Evolutionary conservation across 495 filamentous ascomycete genomes (phyloP).

Genomic region (Clavariopsis aquatica): DNA sequence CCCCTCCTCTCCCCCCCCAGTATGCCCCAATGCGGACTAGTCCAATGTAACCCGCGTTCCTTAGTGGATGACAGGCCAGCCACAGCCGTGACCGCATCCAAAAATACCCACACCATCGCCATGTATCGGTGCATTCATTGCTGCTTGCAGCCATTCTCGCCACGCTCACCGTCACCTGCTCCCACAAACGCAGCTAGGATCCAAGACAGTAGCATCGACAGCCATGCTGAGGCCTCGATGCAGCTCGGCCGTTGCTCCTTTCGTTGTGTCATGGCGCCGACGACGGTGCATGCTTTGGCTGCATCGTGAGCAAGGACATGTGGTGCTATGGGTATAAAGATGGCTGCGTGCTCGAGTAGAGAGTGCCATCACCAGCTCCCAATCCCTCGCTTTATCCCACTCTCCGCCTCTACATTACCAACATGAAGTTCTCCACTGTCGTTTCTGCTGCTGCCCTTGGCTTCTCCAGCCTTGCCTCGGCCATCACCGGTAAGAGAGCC

Average conservation of each 20-base stretch:
- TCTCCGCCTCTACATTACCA: slow-evolving; percentile 31
- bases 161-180: slow-evolving; percentile 23
- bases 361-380: slow-evolving; percentile 9
- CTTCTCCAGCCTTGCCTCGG: slow-evolving; percentile 46
- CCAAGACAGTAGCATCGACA: slow-evolving; percentile 21
- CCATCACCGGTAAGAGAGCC: slow-evolving; percentile 38
- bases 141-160: slow-evolving; percentile 1
- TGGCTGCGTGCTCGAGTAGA: slow-evolving; percentile 6
- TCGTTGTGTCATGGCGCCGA: background rate
- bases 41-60: slow-evolving; percentile 30
- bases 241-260: slow-evolving; percentile 8
- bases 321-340: slow-evolving; percentile 17
- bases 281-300: background rate
- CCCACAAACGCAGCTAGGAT: background rate
- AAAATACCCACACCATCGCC: slow-evolving; percentile 28
- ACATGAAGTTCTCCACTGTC: slow-evolving; percentile 56
- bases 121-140: slow-evolving; percentile 10
- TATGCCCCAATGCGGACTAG: slow-evolving; percentile 9
- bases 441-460: slow-evolving; percentile 33
- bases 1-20: no score
- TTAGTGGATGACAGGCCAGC: slow-evolving; percentile 8
- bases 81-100: slow-evolving; percentile 15
- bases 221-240: slow-evolving; percentile 14
- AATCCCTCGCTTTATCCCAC: background rate
- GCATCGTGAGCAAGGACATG: background rate